Evolutionary conservation across 2,329 filamentous ascomycete species (phyloP).

Genomic region (Sarocladium strictum): DNA sequence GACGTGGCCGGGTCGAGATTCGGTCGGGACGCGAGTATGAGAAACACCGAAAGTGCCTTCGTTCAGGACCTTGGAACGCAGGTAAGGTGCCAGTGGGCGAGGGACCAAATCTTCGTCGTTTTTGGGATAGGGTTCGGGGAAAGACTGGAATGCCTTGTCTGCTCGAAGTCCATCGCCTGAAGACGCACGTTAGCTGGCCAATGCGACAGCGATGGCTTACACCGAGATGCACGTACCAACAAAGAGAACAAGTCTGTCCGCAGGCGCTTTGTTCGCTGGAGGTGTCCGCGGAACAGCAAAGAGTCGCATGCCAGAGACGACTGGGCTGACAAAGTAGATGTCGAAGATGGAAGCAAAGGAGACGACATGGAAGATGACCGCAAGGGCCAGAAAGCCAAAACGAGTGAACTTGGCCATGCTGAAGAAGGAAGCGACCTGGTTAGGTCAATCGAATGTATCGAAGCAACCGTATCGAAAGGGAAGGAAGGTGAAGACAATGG

Average conservation of each 20-base stretch:
- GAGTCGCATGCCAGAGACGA: conserved; percentile 89
- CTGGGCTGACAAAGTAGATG: conserved; percentile 96
- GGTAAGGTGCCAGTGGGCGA: conserved; percentile 80
- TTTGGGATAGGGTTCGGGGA: conserved; percentile 76
- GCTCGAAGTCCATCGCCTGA: conserved; percentile 85
- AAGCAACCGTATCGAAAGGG: background rate
- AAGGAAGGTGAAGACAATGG: background rate
- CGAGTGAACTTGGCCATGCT: conserved; percentile 55
- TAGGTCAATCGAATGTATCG: background rate
- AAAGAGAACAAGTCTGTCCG: conserved; percentile 85
- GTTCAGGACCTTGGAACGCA: conserved; percentile 81
- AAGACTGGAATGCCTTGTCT: conserved; percentile 94
- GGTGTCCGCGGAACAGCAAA: conserved; percentile 61
- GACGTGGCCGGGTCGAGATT: conserved; percentile 93
- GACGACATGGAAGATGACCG: conserved; percentile 85
- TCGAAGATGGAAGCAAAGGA: conserved; percentile 97
- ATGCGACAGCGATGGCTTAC: background rate
- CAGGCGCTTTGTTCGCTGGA: conserved; percentile 59
- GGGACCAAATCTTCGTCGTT: conserved; percentile 61
- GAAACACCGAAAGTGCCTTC: conserved; percentile 96
- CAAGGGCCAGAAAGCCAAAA: conserved; percentile 79
- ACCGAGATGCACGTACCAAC: conserved; percentile 59
- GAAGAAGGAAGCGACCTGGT: too few relatives aligned
- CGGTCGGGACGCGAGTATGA: conserved; percentile 92
- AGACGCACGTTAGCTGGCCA: conserved; percentile 8